phyloP scores from a whole-genome alignment of 1,139 yeast species.

The Starmera stellimalicola region DNA sequence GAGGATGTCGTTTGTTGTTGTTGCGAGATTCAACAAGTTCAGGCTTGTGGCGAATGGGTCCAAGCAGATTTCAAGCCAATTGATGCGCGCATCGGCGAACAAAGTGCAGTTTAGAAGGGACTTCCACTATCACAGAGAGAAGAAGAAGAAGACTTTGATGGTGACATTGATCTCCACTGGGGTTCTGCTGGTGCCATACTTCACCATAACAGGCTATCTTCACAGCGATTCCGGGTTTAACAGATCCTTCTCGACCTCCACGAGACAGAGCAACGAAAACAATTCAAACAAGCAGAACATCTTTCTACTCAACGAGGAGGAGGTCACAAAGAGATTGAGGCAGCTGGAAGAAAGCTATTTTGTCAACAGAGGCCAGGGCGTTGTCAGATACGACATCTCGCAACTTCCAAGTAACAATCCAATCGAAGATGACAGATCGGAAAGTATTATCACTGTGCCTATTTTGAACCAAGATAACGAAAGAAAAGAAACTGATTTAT shows the following conservation, averaged over 20 bases:
- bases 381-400: slow-evolving; percentile 79
- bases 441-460: slow-evolving; percentile 65
- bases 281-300: slow-evolving; percentile 18
- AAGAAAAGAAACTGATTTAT: slow-evolving; percentile 68
- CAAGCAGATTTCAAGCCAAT: too few species aligned
- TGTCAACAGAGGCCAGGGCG: slow-evolving; percentile 85
- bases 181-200: slow-evolving; percentile 25
- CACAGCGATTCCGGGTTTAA: slow-evolving; percentile 14
- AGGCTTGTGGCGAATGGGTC: too few species aligned
- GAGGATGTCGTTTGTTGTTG: slow-evolving; percentile 2
- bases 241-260: slow-evolving; percentile 16
- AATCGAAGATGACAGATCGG: slow-evolving; percentile 89
- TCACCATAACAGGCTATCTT: slow-evolving; percentile 22
- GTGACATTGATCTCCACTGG: slow-evolving; percentile 25
- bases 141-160: slow-evolving; percentile 13
- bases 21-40: slow-evolving; percentile 2
- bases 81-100: too few species aligned
- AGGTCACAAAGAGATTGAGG: slow-evolving; percentile 61
- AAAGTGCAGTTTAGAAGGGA: background rate
- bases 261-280: slow-evolving; percentile 5
- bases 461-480: slow-evolving; percentile 35
- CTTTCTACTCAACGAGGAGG: slow-evolving; percentile 53
- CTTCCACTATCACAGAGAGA: background rate
- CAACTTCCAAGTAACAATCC: slow-evolving; percentile 91
- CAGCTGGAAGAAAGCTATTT: slow-evolving; percentile 71